Base-by-base conservation (phyloP, 192 early-diverging fungal species). In the Gorgonomyces haynaldii region DNA sequence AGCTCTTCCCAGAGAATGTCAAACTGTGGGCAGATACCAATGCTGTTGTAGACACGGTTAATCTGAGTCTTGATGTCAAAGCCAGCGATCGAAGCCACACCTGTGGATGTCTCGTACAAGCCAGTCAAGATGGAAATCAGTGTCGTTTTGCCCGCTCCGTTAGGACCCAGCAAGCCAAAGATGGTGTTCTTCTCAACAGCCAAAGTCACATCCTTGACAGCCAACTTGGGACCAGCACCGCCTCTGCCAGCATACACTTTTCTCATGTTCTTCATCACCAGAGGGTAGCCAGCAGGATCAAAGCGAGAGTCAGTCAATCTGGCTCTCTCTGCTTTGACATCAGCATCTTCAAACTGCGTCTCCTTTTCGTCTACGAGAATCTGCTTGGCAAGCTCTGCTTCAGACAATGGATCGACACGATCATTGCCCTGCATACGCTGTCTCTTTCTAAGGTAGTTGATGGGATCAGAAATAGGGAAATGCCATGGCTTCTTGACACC, bases 1-100 rank as follows among this genome's bases (percentile, higher is more conserved):
- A 78, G 54, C 31, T 83, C 78, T 22, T 84, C 79, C 83, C 84
- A 86, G 1, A 86, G 57, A 49, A 83, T 79, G 46, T 83, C 81
- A 34, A 54, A 52, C 57, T 86, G 84, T 9, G 83, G 81, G 45
- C 84, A 86, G 27, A 86, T 63, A 5, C 83, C 84, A 50, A 84
- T 81, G 36, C 62, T 64, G 16, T 61, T 43, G 38, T 79, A 78
- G 0, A 86, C 76, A 34, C 65, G 56, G 26, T 60, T 51, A 50
- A 56, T 70, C 24, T 82, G 32, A 0, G 61, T 68, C 16, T 58
- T 50, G 46, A 82, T 54, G 47, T 81, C 67, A 39, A 57, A 79
- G 0, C 76, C 72, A 23, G 72, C 69, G 8, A 86, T 42, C 27
- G 35, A 63, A 0, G 81, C 82, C 28, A 37, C 48, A 23, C 84